Conservation (phyloP, 768 basidiomycete genomes). For the Leccinum ochraceum region DNA sequence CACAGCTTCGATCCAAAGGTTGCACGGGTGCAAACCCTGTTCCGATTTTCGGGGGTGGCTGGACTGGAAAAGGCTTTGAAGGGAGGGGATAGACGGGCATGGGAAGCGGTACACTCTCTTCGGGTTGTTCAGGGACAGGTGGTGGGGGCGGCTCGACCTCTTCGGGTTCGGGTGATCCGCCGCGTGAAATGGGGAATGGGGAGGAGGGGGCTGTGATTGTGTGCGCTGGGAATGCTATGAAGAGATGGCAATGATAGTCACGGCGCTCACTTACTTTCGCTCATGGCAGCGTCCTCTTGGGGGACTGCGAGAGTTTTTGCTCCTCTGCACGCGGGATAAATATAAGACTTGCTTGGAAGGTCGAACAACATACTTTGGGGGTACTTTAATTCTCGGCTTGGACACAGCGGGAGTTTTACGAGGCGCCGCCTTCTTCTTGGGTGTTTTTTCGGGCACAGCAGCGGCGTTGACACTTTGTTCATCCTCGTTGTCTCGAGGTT, state of each 20-base stretch:
- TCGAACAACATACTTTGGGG: constrained; percentile 30
- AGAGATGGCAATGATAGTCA: background rate
- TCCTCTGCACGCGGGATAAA: constrained; percentile 29
- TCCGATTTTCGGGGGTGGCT: constrained; percentile 73
- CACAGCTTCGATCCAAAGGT: constrained; percentile 63
- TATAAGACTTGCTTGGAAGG: constrained; percentile 7
- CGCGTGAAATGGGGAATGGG: constrained; percentile 44
- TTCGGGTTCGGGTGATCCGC: constrained; percentile 54
- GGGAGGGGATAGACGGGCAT: constrained; percentile 77
- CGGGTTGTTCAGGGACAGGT: constrained; percentile 33
- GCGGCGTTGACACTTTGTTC: constrained; percentile 18
- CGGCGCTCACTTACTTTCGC: constrained; percentile 54
- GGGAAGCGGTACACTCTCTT: constrained; percentile 51
- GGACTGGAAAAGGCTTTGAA: constrained; percentile 81
- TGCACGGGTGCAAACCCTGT: constrained; percentile 69
- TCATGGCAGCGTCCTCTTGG: constrained; percentile 53
- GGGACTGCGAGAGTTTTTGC: constrained; percentile 32
- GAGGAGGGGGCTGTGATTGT: constrained; percentile 75
- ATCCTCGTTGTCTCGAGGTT: constrained; percentile 29
- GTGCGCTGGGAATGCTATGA: constrained; percentile 43
- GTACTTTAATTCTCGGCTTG: constrained; percentile 35
- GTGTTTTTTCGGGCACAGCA: constrained; percentile 36
- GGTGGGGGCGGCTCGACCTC: constrained; percentile 30
- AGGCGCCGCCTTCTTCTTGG: constrained; percentile 50
- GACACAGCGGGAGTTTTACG: constrained; percentile 43